Conservation (phyloP, 2,329 filamentous ascomycete genomes). For the Hypoxylon sp. region DNA sequence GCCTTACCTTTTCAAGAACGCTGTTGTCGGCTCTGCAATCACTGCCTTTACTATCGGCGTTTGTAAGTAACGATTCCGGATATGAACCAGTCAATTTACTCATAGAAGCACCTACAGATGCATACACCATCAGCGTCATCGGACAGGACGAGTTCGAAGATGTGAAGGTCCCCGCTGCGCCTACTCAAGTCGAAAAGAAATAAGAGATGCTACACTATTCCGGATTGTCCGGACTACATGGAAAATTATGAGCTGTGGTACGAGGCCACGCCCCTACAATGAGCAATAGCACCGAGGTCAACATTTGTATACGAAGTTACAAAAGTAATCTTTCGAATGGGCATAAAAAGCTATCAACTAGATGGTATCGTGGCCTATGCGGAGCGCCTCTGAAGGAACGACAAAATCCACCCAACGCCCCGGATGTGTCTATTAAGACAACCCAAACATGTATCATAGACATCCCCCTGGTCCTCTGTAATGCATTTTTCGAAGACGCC, state of each 20-base stretch:
- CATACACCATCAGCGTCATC: conserved; percentile 78
- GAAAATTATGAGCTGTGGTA: too few species aligned
- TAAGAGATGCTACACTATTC: conserved; percentile 5
- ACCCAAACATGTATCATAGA: conserved; percentile 37
- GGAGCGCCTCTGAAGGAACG: conserved; percentile 28
- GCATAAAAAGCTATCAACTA: conserved; percentile 32
- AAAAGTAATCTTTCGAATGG: conserved; percentile 17
- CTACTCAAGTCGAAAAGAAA: conserved; percentile 57
- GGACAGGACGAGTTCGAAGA: conserved; percentile 98
- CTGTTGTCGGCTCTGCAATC: conserved; percentile 79
- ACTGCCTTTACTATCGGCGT: conserved; percentile 80
- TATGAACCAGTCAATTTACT: conserved; percentile 1
- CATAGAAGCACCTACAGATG: conserved; percentile 51
- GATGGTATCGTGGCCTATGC: conserved; percentile 42
- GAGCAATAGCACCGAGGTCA: too few species aligned
- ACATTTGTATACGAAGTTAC: conserved; percentile 7
- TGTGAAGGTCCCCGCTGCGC: conserved; percentile 84
- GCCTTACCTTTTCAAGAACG: conserved; percentile 92
- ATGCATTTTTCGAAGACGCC: conserved; percentile 22
- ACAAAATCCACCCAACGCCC: conserved; percentile 35
- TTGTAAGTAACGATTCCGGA: conserved; percentile 66
- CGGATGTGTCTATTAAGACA: conserved; percentile 35
- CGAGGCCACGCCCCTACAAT: too few species aligned
- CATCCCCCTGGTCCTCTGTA: conserved; percentile 22
- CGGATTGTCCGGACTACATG: too few species aligned